These are phyloP conservation scores for Pseudogymnoascus sp. DNA, from an alignment of 2,329 filamentous ascomycete species.

Conservation along the genomic window DNA sequence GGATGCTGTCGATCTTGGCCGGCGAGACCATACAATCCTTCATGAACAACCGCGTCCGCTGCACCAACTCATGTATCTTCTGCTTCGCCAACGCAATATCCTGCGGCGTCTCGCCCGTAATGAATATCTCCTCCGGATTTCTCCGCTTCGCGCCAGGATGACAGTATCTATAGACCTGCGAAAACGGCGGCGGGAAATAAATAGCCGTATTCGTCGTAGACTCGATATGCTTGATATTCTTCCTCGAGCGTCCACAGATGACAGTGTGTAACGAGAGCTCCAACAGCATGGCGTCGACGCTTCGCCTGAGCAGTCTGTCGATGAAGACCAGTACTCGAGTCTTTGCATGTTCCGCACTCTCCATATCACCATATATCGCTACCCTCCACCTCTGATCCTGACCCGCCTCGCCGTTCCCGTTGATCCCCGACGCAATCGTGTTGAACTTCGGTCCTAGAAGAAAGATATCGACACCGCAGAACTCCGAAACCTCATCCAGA, in stretches of 20 bases:
- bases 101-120: constrained; percentile 80
- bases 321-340: constrained; percentile 94
- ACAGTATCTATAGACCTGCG: constrained; percentile 81
- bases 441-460: constrained; percentile 82
- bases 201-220: constrained; percentile 93
- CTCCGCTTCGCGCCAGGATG: constrained; percentile 73
- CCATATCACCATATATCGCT: constrained; percentile 88
- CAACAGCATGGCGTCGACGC: constrained; percentile 71
- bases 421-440: constrained; percentile 64
- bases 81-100: constrained; percentile 83
- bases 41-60: constrained; percentile 71
- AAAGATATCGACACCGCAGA: constrained; percentile 94
- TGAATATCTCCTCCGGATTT: constrained; percentile 84
- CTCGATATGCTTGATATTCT: constrained; percentile 97
- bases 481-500: constrained; percentile 76
- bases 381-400: constrained; percentile 84
- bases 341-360: constrained; percentile 95
- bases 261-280: constrained; percentile 85
- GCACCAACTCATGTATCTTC: constrained; percentile 78
- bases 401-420: constrained; percentile 68
- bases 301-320: constrained; percentile 72
- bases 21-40: constrained; percentile 88
- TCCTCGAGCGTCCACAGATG: constrained; percentile 84
- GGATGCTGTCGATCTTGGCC: constrained; percentile 88
- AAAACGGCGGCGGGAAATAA: constrained; percentile 94